Evolutionary conservation across 176 grass and related monocot genomes (phyloP).

Genomic region (Microstegium vimineum): DNA sequence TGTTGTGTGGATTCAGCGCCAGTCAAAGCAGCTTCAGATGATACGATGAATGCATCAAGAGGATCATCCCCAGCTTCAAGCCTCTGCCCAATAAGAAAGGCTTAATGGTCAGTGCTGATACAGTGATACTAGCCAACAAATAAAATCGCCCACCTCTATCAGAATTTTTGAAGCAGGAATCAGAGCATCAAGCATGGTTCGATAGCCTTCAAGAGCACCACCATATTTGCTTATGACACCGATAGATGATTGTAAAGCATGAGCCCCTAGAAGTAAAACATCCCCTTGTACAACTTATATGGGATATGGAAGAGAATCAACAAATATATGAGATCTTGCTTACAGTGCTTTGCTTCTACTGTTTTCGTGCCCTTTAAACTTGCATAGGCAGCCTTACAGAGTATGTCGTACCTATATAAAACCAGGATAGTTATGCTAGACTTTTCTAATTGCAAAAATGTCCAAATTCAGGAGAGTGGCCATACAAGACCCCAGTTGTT

Average conservation of each 20-base stretch:
- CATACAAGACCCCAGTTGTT: conserved; percentile 92
- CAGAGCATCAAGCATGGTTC: conserved; percentile 97
- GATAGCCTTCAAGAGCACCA: conserved; percentile 76
- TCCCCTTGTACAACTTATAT: not conserved
- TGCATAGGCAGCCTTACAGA: conserved; percentile 96
- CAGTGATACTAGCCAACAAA: not conserved
- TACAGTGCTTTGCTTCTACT: conserved; percentile 47
- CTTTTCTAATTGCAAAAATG: not conserved
- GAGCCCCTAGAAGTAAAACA: conserved; percentile 55
- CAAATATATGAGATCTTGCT: conserved; percentile 20
- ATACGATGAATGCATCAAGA: conserved; percentile 59
- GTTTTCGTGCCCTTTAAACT: conserved; percentile 43
- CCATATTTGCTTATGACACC: conserved; percentile 90
- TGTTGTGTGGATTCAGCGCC: conserved; percentile 85
- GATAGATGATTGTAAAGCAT: conserved; percentile 75
- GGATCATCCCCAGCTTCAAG: conserved; percentile 81
- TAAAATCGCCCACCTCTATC: conserved; percentile 44
- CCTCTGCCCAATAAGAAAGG: conserved; percentile 35
- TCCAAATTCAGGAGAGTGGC: not conserved
- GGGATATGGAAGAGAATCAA: not conserved
- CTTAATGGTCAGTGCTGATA: not conserved
- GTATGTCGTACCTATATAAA: conserved; percentile 79
- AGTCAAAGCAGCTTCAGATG: conserved; percentile 75
- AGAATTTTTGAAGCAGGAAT: conserved; percentile 77
- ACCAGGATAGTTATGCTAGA: not conserved